Conservation (phyloP, 2,329 filamentous ascomycete genomes). For the Colletotrichum tropicale region DNA sequence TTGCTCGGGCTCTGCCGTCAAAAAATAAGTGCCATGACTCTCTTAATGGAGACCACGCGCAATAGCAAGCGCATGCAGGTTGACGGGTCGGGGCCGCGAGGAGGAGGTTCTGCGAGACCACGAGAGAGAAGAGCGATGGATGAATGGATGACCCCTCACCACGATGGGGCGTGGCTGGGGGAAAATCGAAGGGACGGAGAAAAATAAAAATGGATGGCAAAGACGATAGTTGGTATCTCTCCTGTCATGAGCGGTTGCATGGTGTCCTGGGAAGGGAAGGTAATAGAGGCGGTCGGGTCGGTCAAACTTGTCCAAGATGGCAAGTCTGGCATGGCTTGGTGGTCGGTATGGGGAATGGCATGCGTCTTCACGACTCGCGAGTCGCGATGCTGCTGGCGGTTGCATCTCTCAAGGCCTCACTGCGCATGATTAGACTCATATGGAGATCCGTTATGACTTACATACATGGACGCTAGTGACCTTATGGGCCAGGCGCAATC, state of each 20-base stretch:
- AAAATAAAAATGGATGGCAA: neutral
- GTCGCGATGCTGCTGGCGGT: conserved; percentile 15
- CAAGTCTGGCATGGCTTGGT: neutral
- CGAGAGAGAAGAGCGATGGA: neutral
- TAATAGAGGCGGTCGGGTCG: neutral
- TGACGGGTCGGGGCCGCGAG: neutral
- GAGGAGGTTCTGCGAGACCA: neutral
- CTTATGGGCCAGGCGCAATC: conserved; percentile 13
- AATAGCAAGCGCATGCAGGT: neutral
- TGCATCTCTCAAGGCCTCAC: conserved; percentile 13
- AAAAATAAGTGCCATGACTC: conserved; percentile 9
- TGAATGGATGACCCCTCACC: neutral
- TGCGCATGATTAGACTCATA: conserved; percentile 19
- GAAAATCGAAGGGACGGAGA: neutral
- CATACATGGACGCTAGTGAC: conserved; percentile 17
- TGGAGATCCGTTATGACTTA: conserved; percentile 20
- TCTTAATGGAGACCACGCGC: neutral
- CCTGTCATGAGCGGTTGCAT: neutral
- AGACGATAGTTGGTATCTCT: neutral
- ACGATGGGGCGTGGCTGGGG: neutral
- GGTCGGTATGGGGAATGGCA: neutral
- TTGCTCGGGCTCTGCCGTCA: conserved; percentile 13
- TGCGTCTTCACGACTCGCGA: conserved; percentile 17
- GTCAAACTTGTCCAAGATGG: neutral
- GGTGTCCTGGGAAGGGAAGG: conserved; percentile 3